A percentile compares a stretch with the other conserved stretches of the same genome.
These are phyloP conservation scores for Paramecium octaurelia DNA, from an alignment of 73 alveolate genomes.

Conservation along the genomic window DNA sequence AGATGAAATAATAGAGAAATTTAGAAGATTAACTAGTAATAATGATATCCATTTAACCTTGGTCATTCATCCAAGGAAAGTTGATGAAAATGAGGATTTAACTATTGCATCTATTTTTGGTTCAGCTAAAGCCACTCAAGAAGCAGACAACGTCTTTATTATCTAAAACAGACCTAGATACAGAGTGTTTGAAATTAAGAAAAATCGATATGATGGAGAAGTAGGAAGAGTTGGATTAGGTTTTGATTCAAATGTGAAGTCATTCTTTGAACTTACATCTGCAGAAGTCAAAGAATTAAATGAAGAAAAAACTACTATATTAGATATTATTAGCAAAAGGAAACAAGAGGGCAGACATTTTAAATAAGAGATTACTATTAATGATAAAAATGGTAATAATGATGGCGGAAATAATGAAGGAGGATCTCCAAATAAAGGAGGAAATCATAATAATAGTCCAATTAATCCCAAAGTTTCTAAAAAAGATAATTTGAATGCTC, in stretches of 20 bases:
- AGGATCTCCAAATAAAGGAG: neutral
- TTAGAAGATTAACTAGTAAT: slow-evolving; percentile 78
- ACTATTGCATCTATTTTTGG: slow-evolving; percentile 84
- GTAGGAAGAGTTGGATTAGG: slow-evolving; percentile 78
- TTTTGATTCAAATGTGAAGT: slow-evolving; percentile 69
- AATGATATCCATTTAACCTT: slow-evolving; percentile 77
- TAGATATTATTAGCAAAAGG: neutral
- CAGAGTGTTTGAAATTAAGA: slow-evolving; percentile 76
- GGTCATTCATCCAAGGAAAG: slow-evolving; percentile 92
- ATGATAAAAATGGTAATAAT: neutral
- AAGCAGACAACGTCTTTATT: slow-evolving; percentile 85
- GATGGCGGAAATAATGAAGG: slow-evolving; percentile 9
- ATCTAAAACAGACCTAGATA: slow-evolving; percentile 73
- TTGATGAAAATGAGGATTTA: slow-evolving; percentile 84
- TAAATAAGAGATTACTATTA: neutral
- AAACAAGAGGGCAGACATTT: slow-evolving; percentile 33
- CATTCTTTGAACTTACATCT: slow-evolving; percentile 75
- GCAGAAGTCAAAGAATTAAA: slow-evolving; percentile 63
- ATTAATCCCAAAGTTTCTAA: neutral
- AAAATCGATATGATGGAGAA: slow-evolving; percentile 90
- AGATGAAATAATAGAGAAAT: slow-evolving; percentile 70
- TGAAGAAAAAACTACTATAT: neutral
- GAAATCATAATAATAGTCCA: neutral
- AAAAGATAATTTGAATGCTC: neutral
- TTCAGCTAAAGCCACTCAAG: slow-evolving; percentile 87